Conservation (phyloP, 2,329 filamentous ascomycete genomes). For the Hortaea sp. region DNA sequence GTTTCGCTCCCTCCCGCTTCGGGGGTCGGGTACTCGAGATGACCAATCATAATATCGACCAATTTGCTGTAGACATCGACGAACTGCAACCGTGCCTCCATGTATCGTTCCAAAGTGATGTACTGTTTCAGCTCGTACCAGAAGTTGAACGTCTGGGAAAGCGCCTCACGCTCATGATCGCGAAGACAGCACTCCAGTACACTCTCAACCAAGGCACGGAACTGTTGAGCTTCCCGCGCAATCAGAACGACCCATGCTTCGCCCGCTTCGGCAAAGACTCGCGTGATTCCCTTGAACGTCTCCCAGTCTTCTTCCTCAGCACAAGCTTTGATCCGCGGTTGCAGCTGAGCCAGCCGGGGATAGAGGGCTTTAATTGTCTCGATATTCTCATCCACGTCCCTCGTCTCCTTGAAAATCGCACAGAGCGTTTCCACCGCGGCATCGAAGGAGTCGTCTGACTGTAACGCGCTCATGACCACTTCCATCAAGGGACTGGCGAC, state of each 20-base stretch:
- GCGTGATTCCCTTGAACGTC: slow-evolving; percentile 75
- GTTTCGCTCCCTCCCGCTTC: slow-evolving; percentile 59
- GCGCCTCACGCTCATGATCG: slow-evolving; percentile 82
- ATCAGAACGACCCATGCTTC: slow-evolving; percentile 92
- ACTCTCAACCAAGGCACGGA: slow-evolving; percentile 75
- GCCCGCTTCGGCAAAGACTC: slow-evolving; percentile 84
- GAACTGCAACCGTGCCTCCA: slow-evolving; percentile 65
- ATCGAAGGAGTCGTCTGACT: slow-evolving; percentile 68
- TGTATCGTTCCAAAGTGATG: slow-evolving; percentile 80
- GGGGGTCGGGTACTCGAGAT: slow-evolving; percentile 75
- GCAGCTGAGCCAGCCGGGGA: slow-evolving; percentile 66
- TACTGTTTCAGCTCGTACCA: slow-evolving; percentile 99
- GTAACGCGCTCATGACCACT: slow-evolving; percentile 66
- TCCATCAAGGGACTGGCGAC: slow-evolving; percentile 78
- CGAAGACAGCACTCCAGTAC: slow-evolving; percentile 84
- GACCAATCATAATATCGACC: slow-evolving; percentile 84
- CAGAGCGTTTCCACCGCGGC: slow-evolving; percentile 87
- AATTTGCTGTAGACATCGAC: slow-evolving; percentile 78
- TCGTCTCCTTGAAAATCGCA: slow-evolving; percentile 81
- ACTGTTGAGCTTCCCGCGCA: slow-evolving; percentile 70
- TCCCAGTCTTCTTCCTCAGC: slow-evolving; percentile 77
- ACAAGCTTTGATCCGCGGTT: slow-evolving; percentile 63
- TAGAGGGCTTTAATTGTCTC: slow-evolving; percentile 73
- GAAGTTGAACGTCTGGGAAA: slow-evolving; percentile 89
- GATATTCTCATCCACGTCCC: slow-evolving; percentile 84